Percentiles rank a stretch among this genome's conserved stretches.
These are phyloP conservation scores for Tuber umbilicatum DNA, from an alignment of 495 filamentous ascomycete genomes.

Conservation along the genomic window DNA sequence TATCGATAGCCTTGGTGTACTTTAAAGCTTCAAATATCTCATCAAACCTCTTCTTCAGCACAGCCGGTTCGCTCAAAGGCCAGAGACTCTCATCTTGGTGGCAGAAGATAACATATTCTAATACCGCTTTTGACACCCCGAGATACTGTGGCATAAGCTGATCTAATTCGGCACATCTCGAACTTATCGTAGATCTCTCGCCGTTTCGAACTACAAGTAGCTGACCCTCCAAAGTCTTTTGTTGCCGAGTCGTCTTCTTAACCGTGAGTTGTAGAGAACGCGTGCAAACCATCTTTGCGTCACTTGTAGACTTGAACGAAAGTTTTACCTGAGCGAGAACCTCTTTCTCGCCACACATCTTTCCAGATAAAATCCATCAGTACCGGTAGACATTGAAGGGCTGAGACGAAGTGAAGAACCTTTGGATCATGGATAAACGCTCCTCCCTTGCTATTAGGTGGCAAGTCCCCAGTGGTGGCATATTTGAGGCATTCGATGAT, in stretches of 20 bases:
- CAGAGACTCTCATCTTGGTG: conserved; percentile 97
- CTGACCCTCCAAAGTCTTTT: conserved; percentile 75
- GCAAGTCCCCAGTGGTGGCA: conserved; percentile 88
- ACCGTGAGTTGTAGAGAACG: conserved; percentile 77
- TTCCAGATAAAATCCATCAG: conserved; percentile 24
- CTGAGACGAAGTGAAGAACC: conserved; percentile 43
- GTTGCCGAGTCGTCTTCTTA: conserved; percentile 64
- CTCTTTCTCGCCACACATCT: conserved; percentile 82
- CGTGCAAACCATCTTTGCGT: conserved; percentile 69
- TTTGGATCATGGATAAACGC: conserved; percentile 97
- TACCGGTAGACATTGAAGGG: conserved; percentile 10
- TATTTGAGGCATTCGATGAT: conserved; percentile 99
- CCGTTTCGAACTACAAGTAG: conserved; percentile 70
- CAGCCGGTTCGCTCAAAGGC: conserved; percentile 86
- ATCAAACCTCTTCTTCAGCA: conserved; percentile 87
- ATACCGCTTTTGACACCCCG: conserved; percentile 80
- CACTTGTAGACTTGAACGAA: conserved; percentile 67
- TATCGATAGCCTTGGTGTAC: conserved; percentile 95
- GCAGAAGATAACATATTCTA: conserved; percentile 95
- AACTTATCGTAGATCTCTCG: conserved; percentile 70
- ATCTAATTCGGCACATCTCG: conserved; percentile 70
- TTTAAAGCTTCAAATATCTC: conserved; percentile 96
- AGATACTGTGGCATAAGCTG: conserved; percentile 77
- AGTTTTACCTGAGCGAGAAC: conserved; percentile 88
- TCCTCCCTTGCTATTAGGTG: conserved; percentile 86